Conservation (phyloP, 257 asterid genomes). For the Lithospermum erythrorhizon region DNA sequence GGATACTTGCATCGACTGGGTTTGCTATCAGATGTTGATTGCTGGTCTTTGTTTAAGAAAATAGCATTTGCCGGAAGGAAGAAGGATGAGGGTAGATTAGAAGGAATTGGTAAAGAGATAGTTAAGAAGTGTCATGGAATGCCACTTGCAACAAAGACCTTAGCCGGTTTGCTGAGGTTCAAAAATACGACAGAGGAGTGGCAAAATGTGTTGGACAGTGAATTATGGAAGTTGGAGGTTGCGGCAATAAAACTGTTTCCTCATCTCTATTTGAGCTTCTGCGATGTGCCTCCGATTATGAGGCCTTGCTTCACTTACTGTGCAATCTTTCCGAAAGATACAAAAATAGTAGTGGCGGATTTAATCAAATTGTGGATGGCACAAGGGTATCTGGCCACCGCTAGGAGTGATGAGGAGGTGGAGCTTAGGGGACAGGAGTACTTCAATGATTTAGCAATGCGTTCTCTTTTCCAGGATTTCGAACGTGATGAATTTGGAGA, state of each 20-base stretch:
- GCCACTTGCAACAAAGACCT: slow-evolving; percentile 18
- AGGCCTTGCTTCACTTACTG: slow-evolving; percentile 13
- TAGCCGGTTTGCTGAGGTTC: slow-evolving; percentile 14
- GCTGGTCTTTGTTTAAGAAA: too few species aligned
- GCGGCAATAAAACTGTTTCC: slow-evolving; percentile 41
- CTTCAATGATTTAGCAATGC: slow-evolving; percentile 7
- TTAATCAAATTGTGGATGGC: slow-evolving; percentile 17
- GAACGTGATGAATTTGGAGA: not conserved
- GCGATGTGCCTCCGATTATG: slow-evolving; percentile 12
- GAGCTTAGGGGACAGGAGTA: too few species aligned
- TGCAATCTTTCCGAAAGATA: slow-evolving; percentile 16
- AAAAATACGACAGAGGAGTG: slow-evolving; percentile 13
- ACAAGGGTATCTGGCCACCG: slow-evolving; percentile 7
- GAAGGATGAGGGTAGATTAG: slow-evolving; percentile 1
- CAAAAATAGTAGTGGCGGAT: slow-evolving; percentile 12
- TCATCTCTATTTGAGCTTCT: slow-evolving; percentile 54
- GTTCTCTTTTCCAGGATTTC: slow-evolving; percentile 14
- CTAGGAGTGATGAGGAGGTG: too few species aligned
- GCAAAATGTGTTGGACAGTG: slow-evolving; percentile 18
- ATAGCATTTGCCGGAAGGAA: slow-evolving; percentile 6
- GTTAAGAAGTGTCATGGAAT: slow-evolving; percentile 19
- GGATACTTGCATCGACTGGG: too few species aligned
- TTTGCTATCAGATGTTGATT: too few species aligned
- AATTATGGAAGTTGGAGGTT: slow-evolving; percentile 15
- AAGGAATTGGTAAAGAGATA: not conserved